Percentiles rank a stretch among this genome's conserved stretches.
Conservation (phyloP, 2,329 filamentous ascomycete genomes). For the Thielaviopsis ethacetica region DNA sequence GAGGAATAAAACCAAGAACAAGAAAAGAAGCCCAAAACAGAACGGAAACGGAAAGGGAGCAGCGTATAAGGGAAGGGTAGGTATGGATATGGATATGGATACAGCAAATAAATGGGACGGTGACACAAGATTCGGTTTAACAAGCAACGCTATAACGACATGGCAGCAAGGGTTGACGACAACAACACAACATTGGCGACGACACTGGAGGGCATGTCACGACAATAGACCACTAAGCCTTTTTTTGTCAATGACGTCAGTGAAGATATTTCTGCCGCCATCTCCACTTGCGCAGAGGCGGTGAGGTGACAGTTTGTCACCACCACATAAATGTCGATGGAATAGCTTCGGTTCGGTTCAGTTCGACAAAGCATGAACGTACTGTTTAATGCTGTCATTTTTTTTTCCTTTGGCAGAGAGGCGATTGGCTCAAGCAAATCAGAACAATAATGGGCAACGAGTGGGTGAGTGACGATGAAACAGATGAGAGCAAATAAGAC, state of each 20-base stretch:
- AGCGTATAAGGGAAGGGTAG: background rate
- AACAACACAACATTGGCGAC: background rate
- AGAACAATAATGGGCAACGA: background rate
- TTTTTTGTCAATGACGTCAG: background rate
- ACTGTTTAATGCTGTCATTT: background rate
- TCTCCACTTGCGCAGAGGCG: background rate
- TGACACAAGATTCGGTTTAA: constrained; percentile 5
- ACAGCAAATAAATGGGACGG: constrained; percentile 5
- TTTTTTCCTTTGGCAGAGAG: background rate
- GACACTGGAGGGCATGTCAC: background rate
- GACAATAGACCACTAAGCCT: background rate
- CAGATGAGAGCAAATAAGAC: background rate
- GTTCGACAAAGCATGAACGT: background rate
- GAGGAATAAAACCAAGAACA: background rate
- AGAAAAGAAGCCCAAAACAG: background rate
- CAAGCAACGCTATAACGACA: background rate
- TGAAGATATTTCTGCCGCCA: background rate
- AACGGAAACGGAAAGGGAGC: background rate
- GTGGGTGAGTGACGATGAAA: background rate
- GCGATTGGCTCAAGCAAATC: background rate
- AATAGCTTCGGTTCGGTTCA: background rate
- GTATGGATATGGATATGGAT: background rate
- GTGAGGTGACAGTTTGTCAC: background rate
- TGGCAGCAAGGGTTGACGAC: background rate
- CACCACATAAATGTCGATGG: background rate